A percentile compares a stretch with the other conserved stretches of the same genome.
These are phyloP conservation scores for Naematelia encephala DNA, from an alignment of 768 basidiomycete genomes.

Conservation along the genomic window DNA sequence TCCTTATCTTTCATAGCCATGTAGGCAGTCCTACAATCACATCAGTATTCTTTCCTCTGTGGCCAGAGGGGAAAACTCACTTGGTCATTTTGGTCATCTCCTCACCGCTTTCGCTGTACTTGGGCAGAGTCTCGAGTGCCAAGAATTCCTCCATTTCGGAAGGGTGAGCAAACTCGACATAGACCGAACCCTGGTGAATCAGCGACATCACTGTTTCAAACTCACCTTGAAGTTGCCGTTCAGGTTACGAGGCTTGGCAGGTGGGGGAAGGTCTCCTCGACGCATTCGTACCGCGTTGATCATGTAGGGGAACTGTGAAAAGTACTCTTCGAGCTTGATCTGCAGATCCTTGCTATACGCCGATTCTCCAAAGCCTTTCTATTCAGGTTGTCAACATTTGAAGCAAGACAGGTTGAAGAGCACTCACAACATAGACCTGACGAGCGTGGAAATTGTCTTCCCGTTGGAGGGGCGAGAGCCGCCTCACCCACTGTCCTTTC, in stretches of 20 bases:
- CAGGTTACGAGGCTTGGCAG: constrained; percentile 23
- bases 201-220: constrained; percentile 2
- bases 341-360: constrained; percentile 63
- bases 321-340: constrained; percentile 71
- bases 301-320: constrained; percentile 65
- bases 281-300: constrained; percentile 85
- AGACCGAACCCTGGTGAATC: constrained; percentile 75
- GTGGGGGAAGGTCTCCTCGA: constrained; percentile 60
- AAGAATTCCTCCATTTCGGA: constrained; percentile 70
- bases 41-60: neutral
- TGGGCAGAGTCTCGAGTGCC: constrained; percentile 73
- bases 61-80: constrained; percentile 53
- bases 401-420: neutral
- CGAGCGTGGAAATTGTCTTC: constrained; percentile 66
- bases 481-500: constrained; percentile 67
- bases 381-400: constrained; percentile 1
- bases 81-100: constrained; percentile 85
- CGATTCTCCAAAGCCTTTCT: constrained; percentile 86
- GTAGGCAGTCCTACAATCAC: constrained; percentile 64
- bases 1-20: constrained; percentile 96
- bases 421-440: constrained; percentile 81
- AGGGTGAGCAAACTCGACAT: constrained; percentile 77
- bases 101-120: constrained; percentile 62
- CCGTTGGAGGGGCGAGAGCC: constrained; percentile 69
- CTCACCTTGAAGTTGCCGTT: constrained; percentile 79